These are phyloP conservation scores for Pseudonitzschia delicatissima DNA, from an alignment of 108 stramenopile genomes.

Conservation along the genomic window DNA sequence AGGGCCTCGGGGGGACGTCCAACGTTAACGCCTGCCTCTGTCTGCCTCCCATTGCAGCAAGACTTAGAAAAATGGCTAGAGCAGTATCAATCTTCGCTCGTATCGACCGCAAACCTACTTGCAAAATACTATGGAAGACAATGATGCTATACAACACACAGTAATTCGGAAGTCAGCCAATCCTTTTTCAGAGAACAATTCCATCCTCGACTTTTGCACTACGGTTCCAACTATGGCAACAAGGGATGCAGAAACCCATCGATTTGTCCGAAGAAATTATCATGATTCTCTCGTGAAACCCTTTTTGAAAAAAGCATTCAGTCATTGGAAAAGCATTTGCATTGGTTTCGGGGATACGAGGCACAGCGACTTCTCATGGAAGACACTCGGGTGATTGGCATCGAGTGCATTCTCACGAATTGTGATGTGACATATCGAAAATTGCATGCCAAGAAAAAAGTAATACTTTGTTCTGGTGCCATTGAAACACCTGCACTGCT, in stretches of 20 bases:
- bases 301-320: slow-evolving; percentile 45
- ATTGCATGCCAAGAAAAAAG: slow-evolving; percentile 8
- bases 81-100: slow-evolving; percentile 35
- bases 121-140: slow-evolving; percentile 16
- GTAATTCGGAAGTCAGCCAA: not conserved
- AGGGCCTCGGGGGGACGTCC: slow-evolving; percentile 65
- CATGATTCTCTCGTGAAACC: slow-evolving; percentile 54
- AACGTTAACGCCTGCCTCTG: slow-evolving; percentile 71
- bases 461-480: slow-evolving; percentile 70
- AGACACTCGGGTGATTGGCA: slow-evolving; percentile 12
- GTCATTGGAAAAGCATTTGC: slow-evolving; percentile 29
- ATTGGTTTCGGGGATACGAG: slow-evolving; percentile 42
- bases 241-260: not conserved
- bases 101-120: slow-evolving; percentile 7
- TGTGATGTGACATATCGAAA: not conserved
- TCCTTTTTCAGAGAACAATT: slow-evolving; percentile 6
- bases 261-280: slow-evolving; percentile 50
- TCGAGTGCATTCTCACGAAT: slow-evolving; percentile 24
- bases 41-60: slow-evolving; percentile 30
- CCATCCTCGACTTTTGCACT: not conserved
- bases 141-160: slow-evolving; percentile 24
- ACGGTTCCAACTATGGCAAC: slow-evolving; percentile 7
- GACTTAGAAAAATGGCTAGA: slow-evolving; percentile 67
- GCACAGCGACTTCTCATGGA: slow-evolving; percentile 46
- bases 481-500: slow-evolving; percentile 67